A percentile compares a stretch with the other conserved stretches of the same genome.
These are phyloP conservation scores for Pontederia paniculata DNA, from an alignment of 176 grass and related monocot genomes.

Conservation along the genomic window DNA sequence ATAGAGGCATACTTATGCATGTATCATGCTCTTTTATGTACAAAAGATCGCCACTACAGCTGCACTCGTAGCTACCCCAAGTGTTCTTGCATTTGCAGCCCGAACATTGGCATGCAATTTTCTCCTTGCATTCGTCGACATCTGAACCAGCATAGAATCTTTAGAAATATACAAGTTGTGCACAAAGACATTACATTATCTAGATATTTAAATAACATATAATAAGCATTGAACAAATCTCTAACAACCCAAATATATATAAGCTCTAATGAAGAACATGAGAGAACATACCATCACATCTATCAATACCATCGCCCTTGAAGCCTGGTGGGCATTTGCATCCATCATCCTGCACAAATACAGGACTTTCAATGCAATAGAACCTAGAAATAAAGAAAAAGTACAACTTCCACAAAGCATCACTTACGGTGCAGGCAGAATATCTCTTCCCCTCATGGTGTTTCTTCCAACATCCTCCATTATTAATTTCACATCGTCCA, in stretches of 20 bases:
- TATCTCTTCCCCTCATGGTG: slow-evolving; percentile 41
- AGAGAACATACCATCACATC: slow-evolving; percentile 60
- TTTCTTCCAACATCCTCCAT: slow-evolving; percentile 94
- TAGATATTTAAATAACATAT: too few species aligned
- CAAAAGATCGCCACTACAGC: slow-evolving; percentile 57
- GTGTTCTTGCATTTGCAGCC: slow-evolving; percentile 87
- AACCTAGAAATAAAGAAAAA: background rate
- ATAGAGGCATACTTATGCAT: slow-evolving; percentile 72
- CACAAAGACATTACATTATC: background rate
- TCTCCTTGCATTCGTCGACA: slow-evolving; percentile 92
- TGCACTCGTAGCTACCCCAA: slow-evolving; percentile 90
- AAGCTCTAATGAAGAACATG: background rate
- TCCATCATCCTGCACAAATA: slow-evolving; percentile 49
- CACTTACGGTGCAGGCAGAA: slow-evolving; percentile 83
- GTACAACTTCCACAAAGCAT: background rate
- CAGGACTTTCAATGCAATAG: background rate
- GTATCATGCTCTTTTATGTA: slow-evolving; percentile 95
- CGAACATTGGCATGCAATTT: slow-evolving; percentile 69
- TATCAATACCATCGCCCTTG: slow-evolving; percentile 63
- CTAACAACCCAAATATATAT: background rate
- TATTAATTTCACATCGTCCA: slow-evolving; percentile 76
- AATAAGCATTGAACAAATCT: too few species aligned
- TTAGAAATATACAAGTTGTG: background rate
- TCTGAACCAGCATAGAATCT: slow-evolving; percentile 31
- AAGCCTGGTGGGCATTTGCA: slow-evolving; percentile 83